These are phyloP conservation scores for Fonsecaea pedrosoi DNA, from an alignment of 2,329 filamentous ascomycete genomes.

Conservation along the genomic window DNA sequence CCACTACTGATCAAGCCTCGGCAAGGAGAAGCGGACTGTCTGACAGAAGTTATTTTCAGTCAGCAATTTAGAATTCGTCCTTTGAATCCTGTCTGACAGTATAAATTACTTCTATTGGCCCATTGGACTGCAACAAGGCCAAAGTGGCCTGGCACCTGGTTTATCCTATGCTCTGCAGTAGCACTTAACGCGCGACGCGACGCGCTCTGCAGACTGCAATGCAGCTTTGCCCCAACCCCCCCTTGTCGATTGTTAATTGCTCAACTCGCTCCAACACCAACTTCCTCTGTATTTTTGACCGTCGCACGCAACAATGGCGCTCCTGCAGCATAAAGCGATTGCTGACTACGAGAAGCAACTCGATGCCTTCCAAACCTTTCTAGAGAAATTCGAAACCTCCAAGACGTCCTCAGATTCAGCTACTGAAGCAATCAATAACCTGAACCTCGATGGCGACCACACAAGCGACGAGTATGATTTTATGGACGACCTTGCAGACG, in stretches of 20 bases:
- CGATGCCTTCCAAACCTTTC: conserved; percentile 80
- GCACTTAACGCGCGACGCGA: conserved; percentile 18
- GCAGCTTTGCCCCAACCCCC: conserved; percentile 8
- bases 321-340: conserved; percentile 76
- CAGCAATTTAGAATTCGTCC: neutral
- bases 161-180: conserved; percentile 6
- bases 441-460: conserved; percentile 86
- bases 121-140: neutral
- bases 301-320: conserved; percentile 70
- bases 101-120: neutral
- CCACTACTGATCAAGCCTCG: conserved; percentile 11
- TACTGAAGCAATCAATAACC: conserved; percentile 79
- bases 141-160: neutral
- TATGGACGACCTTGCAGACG: conserved; percentile 79
- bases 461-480: conserved; percentile 91
- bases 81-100: neutral
- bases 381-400: conserved; percentile 82
- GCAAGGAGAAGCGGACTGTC: neutral
- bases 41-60: neutral
- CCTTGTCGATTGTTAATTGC: conserved; percentile 15
- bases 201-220: conserved; percentile 12
- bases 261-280: conserved; percentile 4
- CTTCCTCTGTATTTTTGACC: neutral
- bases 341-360: conserved; percentile 91
- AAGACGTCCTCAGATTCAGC: conserved; percentile 69